A percentile compares a stretch with the other conserved stretches of the same genome.
These are phyloP conservation scores for Phytophthora meadii DNA, from an alignment of 352 stramenopile genomes.

Conservation along the genomic window DNA sequence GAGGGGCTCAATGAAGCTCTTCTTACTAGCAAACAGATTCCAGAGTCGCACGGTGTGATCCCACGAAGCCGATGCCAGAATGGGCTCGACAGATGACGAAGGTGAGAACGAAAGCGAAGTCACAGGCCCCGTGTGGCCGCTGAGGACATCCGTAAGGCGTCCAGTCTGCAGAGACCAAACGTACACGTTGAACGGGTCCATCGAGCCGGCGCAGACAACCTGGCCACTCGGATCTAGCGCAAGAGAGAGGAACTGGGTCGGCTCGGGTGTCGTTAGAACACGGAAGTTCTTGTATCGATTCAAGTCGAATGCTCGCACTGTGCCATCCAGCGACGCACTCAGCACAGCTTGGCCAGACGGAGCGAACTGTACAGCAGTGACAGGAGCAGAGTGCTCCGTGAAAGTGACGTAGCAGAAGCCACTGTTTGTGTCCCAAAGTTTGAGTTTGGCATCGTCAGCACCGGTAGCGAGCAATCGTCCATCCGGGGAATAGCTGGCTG, in stretches of 20 bases:
- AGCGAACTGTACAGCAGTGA: constrained; percentile 97
- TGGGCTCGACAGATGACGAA: constrained; percentile 75
- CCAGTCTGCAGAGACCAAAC: constrained; percentile 98
- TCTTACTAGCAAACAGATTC: constrained; percentile 98
- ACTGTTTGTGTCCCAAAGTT: constrained; percentile 98
- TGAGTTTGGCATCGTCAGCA: constrained; percentile 98
- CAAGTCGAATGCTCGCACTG: constrained; percentile 98
- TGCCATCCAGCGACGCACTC: constrained; percentile 98
- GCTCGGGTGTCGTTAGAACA: constrained; percentile 96
- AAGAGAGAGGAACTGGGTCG: constrained; percentile 98
- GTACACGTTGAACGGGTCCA: constrained; percentile 98
- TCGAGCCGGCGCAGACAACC: constrained; percentile 94
- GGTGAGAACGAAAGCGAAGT: constrained; percentile 94
- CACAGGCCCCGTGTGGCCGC: constrained; percentile 97
- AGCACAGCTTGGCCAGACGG: constrained; percentile 94
- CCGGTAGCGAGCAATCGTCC: constrained; percentile 97
- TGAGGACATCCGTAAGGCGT: constrained; percentile 97
- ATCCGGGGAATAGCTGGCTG: constrained; percentile 97
- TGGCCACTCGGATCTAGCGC: constrained; percentile 98
- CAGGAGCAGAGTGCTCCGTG: constrained; percentile 95
- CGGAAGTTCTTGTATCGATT: constrained; percentile 99
- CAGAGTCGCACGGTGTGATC: constrained; percentile 99
- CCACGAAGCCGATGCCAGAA: constrained; percentile 97
- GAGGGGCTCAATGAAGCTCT: constrained; percentile 95
- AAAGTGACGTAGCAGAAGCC: constrained; percentile 99